phyloP scores from a whole-genome alignment of 345 rosid species.

The Gossypium herbaceum region DNA sequence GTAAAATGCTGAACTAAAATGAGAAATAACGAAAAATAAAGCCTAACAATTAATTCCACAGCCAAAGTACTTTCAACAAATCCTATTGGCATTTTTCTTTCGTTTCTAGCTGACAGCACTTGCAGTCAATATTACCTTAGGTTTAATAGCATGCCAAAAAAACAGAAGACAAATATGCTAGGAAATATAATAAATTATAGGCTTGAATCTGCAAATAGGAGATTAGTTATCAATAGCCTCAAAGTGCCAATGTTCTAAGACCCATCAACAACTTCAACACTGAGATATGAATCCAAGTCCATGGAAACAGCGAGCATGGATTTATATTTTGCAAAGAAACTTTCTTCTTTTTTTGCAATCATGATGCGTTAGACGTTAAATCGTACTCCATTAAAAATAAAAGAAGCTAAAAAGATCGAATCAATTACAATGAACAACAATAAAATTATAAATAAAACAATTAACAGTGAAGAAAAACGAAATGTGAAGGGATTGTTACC shows the following conservation, averaged over 20 bases:
- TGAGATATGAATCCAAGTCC: neutral
- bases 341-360: neutral
- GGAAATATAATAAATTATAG: neutral
- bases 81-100: neutral
- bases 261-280: neutral
- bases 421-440: neutral
- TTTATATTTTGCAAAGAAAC: neutral
- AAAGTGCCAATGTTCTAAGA: no score
- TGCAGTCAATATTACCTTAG: neutral
- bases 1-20: neutral
- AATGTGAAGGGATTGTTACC: slow-evolving; percentile 30
- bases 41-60: neutral
- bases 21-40: neutral
- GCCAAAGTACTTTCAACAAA: neutral
- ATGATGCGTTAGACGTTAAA: neutral
- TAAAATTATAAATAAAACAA: neutral
- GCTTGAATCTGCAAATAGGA: neutral
- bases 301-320: neutral
- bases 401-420: neutral
- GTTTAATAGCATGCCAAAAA: neutral
- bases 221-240: neutral
- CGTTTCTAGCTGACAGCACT: neutral
- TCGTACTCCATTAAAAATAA: neutral
- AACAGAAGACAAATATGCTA: neutral
- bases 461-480: neutral